Evolutionary conservation across 805 yeast genomes (phyloP), one percentile per base, ranked within the genome.

Genomic region (Lachancea kluyveri): DNA sequence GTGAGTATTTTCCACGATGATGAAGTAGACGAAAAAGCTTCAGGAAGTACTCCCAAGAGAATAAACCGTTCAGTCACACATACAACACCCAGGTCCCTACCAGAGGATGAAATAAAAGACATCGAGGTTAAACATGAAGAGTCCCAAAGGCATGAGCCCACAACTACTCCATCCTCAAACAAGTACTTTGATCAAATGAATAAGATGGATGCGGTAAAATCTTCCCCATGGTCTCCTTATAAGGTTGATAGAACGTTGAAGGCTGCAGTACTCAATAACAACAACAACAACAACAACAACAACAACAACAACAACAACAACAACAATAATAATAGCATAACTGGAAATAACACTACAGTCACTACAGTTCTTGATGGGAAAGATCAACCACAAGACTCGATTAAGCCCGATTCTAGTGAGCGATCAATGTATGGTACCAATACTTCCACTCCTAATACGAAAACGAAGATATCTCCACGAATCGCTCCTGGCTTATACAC

Each of bases 151-250:
- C 4, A 17, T 4, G n/a, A 8, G 11, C 13, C 19, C 10, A 25
- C 6, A n/a, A 14, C 19, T n/a, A 6, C 19, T 8, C 15, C 28
- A 25, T 11, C n/a, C n/a, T 19, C 8, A 19, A 8, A 19, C 21
- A 19, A 8, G 9, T 19, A 19, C 9, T 22, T 7, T 10, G 11
- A 7, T n/a, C 11, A 6, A 22, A 22, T n/a, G 12, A 22, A 10
- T 19, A 10, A 10, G 11, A 22, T 10, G 11, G 24, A 22, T 7
- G 24, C 17, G 15, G 26, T 25, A 3, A 37, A 43, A 29, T 26
- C 38, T 6, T 37, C 48, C 5, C 48, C 51, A 7, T 52, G 58
- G 58, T 51, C 58, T 8, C 56, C 58, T 10, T 44, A 41, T 15
- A 50, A 43, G 32, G 43, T 39, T 10, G 55, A 50, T 13, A 40